Base-by-base conservation (phyloP, 2,329 filamentous ascomycete species). In the Botrytis fabae region DNA sequence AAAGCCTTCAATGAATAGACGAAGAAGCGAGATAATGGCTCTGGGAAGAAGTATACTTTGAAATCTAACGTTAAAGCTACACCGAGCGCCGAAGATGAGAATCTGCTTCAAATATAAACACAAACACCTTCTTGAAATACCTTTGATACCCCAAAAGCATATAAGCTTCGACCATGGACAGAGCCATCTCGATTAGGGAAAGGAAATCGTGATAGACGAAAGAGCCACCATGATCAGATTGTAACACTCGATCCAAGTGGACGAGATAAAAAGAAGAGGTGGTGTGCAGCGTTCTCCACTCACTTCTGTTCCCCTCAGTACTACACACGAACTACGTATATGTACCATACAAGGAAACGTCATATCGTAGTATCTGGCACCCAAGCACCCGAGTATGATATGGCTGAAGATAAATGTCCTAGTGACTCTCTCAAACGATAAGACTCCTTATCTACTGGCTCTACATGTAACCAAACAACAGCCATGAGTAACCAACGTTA, bases 171-270 rank as follows among this genome's bases (percentile, higher is more conserved):
- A 38, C 4, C 44, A 65, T 65, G 8, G 32, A 65, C 5, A 10
- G 10, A 62, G 46, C 42, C 42, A 70, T 72, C 57, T 44, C 71
- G 57, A 72, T 68, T 59, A 69, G 70, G 70, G 35, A 72, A 72
- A 68, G 70, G 51, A 61, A 72, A 72, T 68, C 62, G 62, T 54
- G 48, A 54, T 59, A n/a, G 25, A 25, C 16, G 25, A 32, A 68
- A 25, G 25, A 48, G 48, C 12, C 22, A 72, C 42, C 28, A 44
- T 42, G 54, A n/a, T 12, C 46, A 57, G 51, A 44, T 69, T 61
- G n/a, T 18, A 42, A 32, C 25, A 10, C 32, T 32, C 68, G 22
- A 44, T 44, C 32, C 54, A 51, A 70, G 57, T 61, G 57, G 54
- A 70, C 68, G 32, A 70, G 68, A 48, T 46, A 8, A 70, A 70